Base-by-base conservation (phyloP, 2,329 filamentous ascomycete species). In the Pyrenophora seminiperda region DNA sequence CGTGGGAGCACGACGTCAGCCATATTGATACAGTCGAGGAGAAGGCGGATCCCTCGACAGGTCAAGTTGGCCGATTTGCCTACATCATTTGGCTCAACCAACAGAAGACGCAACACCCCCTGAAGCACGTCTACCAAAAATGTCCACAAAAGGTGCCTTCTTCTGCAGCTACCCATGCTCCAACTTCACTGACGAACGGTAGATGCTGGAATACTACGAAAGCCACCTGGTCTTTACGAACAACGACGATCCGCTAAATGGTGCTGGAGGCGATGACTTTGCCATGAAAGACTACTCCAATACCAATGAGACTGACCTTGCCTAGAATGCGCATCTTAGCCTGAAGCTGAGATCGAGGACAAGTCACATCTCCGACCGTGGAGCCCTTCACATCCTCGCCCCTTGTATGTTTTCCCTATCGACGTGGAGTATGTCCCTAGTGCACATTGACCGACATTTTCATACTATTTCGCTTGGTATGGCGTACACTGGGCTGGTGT, bases 21-120 rank as follows among this genome's bases (percentile, higher is more conserved):
- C 77, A 78, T 1, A 85, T 94, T 24, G 88, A 91, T 58, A 88
- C 87, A 0, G 87, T 88, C 49, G 83, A 90, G 61, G 85, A 90
- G 59, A 80, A 82, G 41, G 38, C 49, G 1, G 59, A 74, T 30
- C 60, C 62, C 15, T 67, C 65, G 44, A 72, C 67, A 9, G 70
- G 66, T 56, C 76, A 81, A 19, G 77, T 75, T 3, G 81, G 80
- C 51, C 76, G 90, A 11, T 79, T 84, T 24, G 88, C 88, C 1
- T 90, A 87, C 60, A 74, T 92, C 24, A 83, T 84, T 10, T 93
- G 90, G 89, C 86, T 85, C 61, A 85, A 87, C 53, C 85, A 84
- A 7, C 78, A 83, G 39, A 91, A 90, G 76, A 89, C 88, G 1
- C 85, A 89, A 65, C 89, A 93, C 63, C 80, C 83, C 7, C 84